phyloP scores from a whole-genome alignment of 2,329 filamentous ascomycete species.

The Zelopaecilomyces penicillatus region DNA sequence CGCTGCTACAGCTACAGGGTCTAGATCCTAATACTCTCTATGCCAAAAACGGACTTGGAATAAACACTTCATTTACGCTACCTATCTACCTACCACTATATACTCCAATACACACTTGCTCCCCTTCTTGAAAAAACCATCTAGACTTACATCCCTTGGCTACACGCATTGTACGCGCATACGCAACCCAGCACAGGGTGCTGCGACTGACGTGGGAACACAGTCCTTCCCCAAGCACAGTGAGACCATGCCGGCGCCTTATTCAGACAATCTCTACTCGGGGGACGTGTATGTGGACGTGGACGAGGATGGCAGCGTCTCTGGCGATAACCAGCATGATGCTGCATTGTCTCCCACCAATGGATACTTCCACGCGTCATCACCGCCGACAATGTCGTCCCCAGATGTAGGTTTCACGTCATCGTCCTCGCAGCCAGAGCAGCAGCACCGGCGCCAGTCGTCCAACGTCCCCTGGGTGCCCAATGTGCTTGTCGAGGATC shows the following conservation, averaged over 20 bases:
- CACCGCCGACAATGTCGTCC: conserved; percentile 10
- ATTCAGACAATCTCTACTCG: conserved; percentile 41
- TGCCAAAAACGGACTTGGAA: too few relatives aligned
- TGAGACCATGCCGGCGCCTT: conserved; percentile 35
- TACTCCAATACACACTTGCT: too few relatives aligned
- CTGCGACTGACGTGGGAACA: neutral
- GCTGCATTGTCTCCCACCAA: conserved; percentile 41
- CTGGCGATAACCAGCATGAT: conserved; percentile 22
- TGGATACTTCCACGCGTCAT: conserved; percentile 41
- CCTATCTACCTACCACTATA: too few relatives aligned
- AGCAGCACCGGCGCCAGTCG: conserved; percentile 17
- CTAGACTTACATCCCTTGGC: too few relatives aligned
- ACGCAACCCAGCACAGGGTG: too few relatives aligned
- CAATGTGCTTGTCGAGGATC: conserved; percentile 41
- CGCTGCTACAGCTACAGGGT: too few relatives aligned
- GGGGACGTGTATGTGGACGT: conserved; percentile 9
- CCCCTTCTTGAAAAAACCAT: too few relatives aligned
- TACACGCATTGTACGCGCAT: too few relatives aligned
- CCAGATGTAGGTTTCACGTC: conserved; percentile 9
- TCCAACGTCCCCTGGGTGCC: conserved; percentile 36
- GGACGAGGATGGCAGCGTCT: conserved; percentile 20
- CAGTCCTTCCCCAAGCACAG: neutral
- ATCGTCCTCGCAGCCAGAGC: conserved; percentile 14
- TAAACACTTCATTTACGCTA: too few relatives aligned
- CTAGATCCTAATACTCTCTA: too few relatives aligned